phyloP scores from a whole-genome alignment of 2,329 filamentous ascomycete genomes.

The Byssoonygena ceratinophila region DNA sequence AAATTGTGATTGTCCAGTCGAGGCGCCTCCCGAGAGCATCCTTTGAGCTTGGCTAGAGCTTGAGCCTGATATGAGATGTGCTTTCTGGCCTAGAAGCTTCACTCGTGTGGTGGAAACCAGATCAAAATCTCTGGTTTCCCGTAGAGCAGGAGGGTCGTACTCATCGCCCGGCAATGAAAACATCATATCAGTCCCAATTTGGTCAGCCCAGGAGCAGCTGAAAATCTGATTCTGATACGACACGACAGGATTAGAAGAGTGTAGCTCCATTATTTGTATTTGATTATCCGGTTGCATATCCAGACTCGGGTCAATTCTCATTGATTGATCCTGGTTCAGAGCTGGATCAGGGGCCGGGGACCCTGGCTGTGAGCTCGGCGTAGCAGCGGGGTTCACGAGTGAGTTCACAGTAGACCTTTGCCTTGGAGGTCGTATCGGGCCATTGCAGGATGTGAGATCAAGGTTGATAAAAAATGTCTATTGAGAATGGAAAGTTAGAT shows the following conservation, averaged over 20 bases:
- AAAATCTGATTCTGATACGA: slow-evolving; percentile 71
- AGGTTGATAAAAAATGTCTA: slow-evolving; percentile 51
- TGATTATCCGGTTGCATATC: slow-evolving; percentile 25
- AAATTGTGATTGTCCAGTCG: slow-evolving; percentile 44
- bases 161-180: slow-evolving; percentile 46
- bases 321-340: slow-evolving; percentile 1
- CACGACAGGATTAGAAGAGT: slow-evolving; percentile 64
- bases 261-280: slow-evolving; percentile 75
- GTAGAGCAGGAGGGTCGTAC: slow-evolving; percentile 41
- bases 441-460: slow-evolving; percentile 43
- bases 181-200: slow-evolving; percentile 74
- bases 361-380: neutral
- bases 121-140: slow-evolving; percentile 46
- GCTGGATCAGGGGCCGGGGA: slow-evolving; percentile 7
- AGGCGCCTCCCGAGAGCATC: slow-evolving; percentile 16
- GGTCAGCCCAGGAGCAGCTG: slow-evolving; percentile 68
- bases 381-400: slow-evolving; percentile 8
- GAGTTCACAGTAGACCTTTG: slow-evolving; percentile 15
- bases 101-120: slow-evolving; percentile 60
- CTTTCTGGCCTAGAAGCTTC: slow-evolving; percentile 58
- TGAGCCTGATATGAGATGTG: slow-evolving; percentile 45
- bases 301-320: slow-evolving; percentile 15
- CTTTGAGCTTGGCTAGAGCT: slow-evolving; percentile 14
- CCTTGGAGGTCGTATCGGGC: slow-evolving; percentile 29
- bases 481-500: neutral